Percentiles rank a stretch among this genome's conserved stretches.
These are phyloP conservation scores for Aotearoamyces nothofagi DNA, from an alignment of 2,329 filamentous ascomycete genomes.

Conservation along the genomic window DNA sequence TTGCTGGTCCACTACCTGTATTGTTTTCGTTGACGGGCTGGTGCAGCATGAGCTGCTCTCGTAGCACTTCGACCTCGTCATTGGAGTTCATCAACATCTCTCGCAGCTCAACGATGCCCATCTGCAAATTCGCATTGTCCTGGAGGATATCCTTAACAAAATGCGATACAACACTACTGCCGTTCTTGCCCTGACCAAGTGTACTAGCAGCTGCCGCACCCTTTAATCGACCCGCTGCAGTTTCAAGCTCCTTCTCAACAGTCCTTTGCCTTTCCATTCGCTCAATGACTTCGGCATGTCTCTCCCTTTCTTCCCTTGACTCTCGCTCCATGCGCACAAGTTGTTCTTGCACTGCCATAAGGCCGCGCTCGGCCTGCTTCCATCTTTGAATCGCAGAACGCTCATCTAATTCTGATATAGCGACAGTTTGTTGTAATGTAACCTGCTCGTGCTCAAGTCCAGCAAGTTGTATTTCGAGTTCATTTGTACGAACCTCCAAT, in stretches of 20 bases:
- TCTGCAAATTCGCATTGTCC: constrained; percentile 87
- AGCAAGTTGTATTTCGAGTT: constrained; percentile 67
- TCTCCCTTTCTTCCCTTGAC: constrained; percentile 61
- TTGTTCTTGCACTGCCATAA: constrained; percentile 71
- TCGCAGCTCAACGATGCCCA: constrained; percentile 78
- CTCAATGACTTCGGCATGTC: constrained; percentile 65
- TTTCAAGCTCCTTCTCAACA: constrained; percentile 69
- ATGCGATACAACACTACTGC: constrained; percentile 69
- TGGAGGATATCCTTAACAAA: constrained; percentile 93
- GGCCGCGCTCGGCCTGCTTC: constrained; percentile 68
- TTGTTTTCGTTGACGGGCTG: constrained; percentile 42
- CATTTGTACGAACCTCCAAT: constrained; percentile 58
- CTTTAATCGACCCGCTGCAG: constrained; percentile 66
- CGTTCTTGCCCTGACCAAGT: constrained; percentile 39
- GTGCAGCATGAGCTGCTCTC: constrained; percentile 68
- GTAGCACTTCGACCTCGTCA: constrained; percentile 76
- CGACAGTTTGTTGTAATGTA: constrained; percentile 51
- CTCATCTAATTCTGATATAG: constrained; percentile 57
- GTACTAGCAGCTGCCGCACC: constrained; percentile 57
- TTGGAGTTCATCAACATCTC: constrained; percentile 87
- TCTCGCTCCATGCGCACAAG: constrained; percentile 81
- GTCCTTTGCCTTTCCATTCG: constrained; percentile 73
- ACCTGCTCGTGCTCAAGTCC: constrained; percentile 72
- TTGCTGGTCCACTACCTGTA: constrained; percentile 26
- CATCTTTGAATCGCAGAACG: constrained; percentile 68